Percentiles rank a stretch among this genome's conserved stretches.
Conservation (phyloP, 1,284 basidiomycete genomes). For the Abortiporus biennis region DNA sequence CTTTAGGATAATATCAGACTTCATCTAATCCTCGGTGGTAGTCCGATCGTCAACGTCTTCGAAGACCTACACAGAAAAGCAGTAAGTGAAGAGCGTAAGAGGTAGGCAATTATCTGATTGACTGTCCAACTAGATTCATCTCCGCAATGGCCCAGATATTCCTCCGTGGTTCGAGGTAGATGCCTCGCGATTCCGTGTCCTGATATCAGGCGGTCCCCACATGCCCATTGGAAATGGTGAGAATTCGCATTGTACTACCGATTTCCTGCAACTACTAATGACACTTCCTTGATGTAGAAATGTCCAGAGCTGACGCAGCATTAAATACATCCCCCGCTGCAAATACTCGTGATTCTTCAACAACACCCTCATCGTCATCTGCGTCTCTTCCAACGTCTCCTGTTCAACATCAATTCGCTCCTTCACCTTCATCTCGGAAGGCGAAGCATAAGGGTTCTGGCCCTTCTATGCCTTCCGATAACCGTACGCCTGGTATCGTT, state of each 20-base stretch:
- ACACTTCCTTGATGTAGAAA: no score
- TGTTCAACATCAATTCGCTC: no score
- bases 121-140: constrained; percentile 7
- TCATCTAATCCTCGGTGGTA: constrained; percentile 48
- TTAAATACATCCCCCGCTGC: no score
- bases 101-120: no score
- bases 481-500: constrained; percentile 19
- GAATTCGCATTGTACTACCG: no score
- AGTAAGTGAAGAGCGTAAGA: constrained; percentile 25
- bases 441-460: not conserved
- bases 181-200: constrained; percentile 8
- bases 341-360: no score
- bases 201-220: constrained; percentile 2
- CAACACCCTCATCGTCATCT: no score
- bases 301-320: no score
- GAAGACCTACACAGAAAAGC: constrained; percentile 46
- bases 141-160: constrained; percentile 22
- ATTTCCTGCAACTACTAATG: no score
- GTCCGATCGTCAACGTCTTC: constrained; percentile 37
- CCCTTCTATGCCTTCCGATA: not conserved
- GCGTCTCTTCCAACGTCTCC: no score
- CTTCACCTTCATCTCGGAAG: no score
- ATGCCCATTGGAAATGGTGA: no score
- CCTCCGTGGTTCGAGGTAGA: constrained; percentile 33
- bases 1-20: constrained; percentile 47